Percentiles rank a stretch among this genome's conserved stretches.
These are phyloP conservation scores for Metschnikowia aberdeeniae DNA, from an alignment of 805 yeast genomes.

Conservation along the genomic window DNA sequence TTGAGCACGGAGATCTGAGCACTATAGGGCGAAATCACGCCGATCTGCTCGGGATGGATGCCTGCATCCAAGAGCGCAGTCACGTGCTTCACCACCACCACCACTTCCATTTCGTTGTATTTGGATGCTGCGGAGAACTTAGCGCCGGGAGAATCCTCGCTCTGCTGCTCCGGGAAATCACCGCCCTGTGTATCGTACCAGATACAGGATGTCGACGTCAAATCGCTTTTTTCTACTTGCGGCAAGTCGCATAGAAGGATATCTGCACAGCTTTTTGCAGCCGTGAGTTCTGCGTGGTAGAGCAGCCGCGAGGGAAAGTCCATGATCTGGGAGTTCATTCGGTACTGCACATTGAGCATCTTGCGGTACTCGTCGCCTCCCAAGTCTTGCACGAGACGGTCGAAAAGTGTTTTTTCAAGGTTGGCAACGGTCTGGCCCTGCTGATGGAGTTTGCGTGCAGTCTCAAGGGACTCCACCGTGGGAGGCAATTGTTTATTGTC, in stretches of 20 bases:
- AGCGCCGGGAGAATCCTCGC: conserved; percentile 21
- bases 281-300: conserved; percentile 59
- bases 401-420: conserved; percentile 73
- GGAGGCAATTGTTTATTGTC: conserved; percentile 93
- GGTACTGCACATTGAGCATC: conserved; percentile 72
- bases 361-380: conserved; percentile 46
- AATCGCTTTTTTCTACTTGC: conserved; percentile 45
- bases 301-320: conserved; percentile 61
- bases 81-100: conserved; percentile 57
- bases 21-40: conserved; percentile 85
- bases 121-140: conserved; percentile 48
- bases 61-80: conserved; percentile 47
- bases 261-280: conserved; percentile 54
- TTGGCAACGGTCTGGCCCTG: conserved; percentile 35
- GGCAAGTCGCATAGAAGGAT: conserved; percentile 52
- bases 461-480: conserved; percentile 58
- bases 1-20: conserved; percentile 75
- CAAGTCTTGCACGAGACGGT: conserved; percentile 53
- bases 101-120: conserved; percentile 73
- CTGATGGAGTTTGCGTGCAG: conserved; percentile 11
- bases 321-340: conserved; percentile 83
- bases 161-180: conserved; percentile 60
- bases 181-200: conserved; percentile 97
- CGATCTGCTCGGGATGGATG: conserved; percentile 56
- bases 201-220: conserved; percentile 50